Conservation (phyloP, 1,284 basidiomycete species). For the Cryptococcus amylolentus region DNA sequence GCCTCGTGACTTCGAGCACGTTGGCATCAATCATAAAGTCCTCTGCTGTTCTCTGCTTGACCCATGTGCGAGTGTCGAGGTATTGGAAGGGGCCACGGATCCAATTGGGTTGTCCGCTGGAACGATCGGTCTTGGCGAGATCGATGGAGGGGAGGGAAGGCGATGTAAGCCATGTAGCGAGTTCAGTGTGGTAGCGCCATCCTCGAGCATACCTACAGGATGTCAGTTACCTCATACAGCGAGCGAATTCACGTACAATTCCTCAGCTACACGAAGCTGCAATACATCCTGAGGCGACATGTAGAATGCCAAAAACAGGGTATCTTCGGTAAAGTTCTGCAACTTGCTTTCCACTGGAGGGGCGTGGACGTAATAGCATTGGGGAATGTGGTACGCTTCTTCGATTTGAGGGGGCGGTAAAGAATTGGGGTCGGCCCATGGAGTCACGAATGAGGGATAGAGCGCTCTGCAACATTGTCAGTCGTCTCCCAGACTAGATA, state of each 20-base stretch:
- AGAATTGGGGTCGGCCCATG: slow-evolving; percentile 86
- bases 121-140: slow-evolving; percentile 18
- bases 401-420: slow-evolving; percentile 37
- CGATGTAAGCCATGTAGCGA: slow-evolving; percentile 85
- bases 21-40: slow-evolving; percentile 41
- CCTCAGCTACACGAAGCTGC: slow-evolving; percentile 86
- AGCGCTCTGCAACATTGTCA: slow-evolving; percentile 61
- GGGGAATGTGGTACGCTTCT: slow-evolving; percentile 71
- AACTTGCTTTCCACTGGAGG: slow-evolving; percentile 85
- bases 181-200: slow-evolving; percentile 96
- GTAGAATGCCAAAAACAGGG: slow-evolving; percentile 99
- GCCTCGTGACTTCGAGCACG: slow-evolving; percentile 38
- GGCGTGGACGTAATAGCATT: slow-evolving; percentile 91
- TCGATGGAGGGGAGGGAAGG: slow-evolving; percentile 34
- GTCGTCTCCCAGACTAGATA: no score
- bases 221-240: slow-evolving; percentile 1
- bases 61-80: slow-evolving; percentile 44
- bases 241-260: slow-evolving; percentile 66
- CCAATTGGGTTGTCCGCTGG: slow-evolving; percentile 21
- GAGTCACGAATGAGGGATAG: slow-evolving; percentile 92
- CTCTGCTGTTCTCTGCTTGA: slow-evolving; percentile 36
- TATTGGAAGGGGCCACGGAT: slow-evolving; percentile 45
- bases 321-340: slow-evolving; percentile 89
- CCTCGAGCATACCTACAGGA: slow-evolving; percentile 78
- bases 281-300: slow-evolving; percentile 85